Base-by-base conservation (phyloP, 352 stramenopile genomes). In the Phytophthora citrophthora region DNA sequence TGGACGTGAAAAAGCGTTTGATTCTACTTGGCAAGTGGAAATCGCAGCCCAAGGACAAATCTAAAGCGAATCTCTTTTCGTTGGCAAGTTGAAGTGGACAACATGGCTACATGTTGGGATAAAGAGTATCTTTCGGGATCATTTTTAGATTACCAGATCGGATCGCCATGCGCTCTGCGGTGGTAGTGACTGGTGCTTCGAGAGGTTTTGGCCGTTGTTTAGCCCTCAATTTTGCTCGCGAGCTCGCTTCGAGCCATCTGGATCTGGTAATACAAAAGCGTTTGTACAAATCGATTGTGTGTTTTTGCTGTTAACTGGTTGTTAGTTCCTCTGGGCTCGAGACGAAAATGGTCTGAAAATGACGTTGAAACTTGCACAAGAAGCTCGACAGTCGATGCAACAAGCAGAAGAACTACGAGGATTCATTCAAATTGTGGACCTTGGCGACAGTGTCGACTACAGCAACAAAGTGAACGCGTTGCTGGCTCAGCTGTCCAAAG, bases 151-250 rank as follows among this genome's bases (percentile, higher is more conserved):
- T 43, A 41, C 52, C 8, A 7, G 4, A 32, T 31, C 23, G 4
- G 4, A 32, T 31, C 23, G 4, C 44, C 24, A 84, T 79, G 63
- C 61, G 58, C 34, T 61, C 59, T 43, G 71, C 69, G 9, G 76
- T 93, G 15, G 44, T 96, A 32, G 57, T 95, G 38, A 95, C 89
- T 0, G 89, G 89, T 20, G 87, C 85, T n/a, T 93, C 81, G 55
- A 78, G 84, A 31, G 81, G 86, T 64, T 95, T 94, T 57, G 87
- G 89, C 3, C 78, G 82, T 15, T 84, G 71, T 49, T 65, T 96
- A 20, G 78, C 85, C 15, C 61, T 93, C 26, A 77, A 89, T 44
- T 92, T 93, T 40, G 72, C 73, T 44, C 62, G 70, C 7, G 51
- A 86, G 39, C 52, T 76, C 38, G 24, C 41, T 4, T 40, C 54